Evolutionary conservation across 2,329 filamentous ascomycete species (phyloP).

Genomic region (Hortaea sp.): DNA sequence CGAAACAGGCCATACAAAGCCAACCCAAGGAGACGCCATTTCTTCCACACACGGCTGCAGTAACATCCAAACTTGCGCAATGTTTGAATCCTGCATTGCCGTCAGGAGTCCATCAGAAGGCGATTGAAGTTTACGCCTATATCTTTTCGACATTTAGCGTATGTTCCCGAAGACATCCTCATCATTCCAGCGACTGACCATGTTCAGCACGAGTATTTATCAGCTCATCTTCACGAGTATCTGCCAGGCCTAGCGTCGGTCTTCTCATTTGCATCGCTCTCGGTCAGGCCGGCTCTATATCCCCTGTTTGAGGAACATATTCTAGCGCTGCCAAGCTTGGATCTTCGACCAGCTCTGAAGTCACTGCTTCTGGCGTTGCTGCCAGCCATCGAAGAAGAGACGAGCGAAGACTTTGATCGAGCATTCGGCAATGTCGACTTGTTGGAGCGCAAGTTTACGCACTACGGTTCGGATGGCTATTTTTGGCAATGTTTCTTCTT

Average conservation of each 20-base stretch:
- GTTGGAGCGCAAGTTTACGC: conserved; percentile 58
- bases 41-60: conserved; percentile 70
- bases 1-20: conserved; percentile 67
- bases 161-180: conserved; percentile 15
- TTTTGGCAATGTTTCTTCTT: conserved; percentile 99
- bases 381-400: conserved; percentile 89
- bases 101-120: conserved; percentile 94
- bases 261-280: conserved; percentile 87
- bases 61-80: conserved; percentile 87
- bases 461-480: conserved; percentile 50
- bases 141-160: conserved; percentile 79
- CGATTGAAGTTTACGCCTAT: conserved; percentile 84
- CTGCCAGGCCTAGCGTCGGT: conserved; percentile 82
- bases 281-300: conserved; percentile 77
- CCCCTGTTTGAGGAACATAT: conserved; percentile 75
- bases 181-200: not conserved
- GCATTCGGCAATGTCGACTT: conserved; percentile 69
- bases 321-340: conserved; percentile 56
- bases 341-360: conserved; percentile 79
- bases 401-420: conserved; percentile 90
- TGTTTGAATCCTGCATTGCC: conserved; percentile 88
- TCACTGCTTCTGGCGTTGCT: conserved; percentile 80
- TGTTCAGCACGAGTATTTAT: conserved; percentile 40
- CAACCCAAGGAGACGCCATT: conserved; percentile 61
- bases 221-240: conserved; percentile 74